Evolutionary conservation across 2,329 filamentous ascomycete genomes (phyloP).

Genomic region (Chaetomium olivaceum): DNA sequence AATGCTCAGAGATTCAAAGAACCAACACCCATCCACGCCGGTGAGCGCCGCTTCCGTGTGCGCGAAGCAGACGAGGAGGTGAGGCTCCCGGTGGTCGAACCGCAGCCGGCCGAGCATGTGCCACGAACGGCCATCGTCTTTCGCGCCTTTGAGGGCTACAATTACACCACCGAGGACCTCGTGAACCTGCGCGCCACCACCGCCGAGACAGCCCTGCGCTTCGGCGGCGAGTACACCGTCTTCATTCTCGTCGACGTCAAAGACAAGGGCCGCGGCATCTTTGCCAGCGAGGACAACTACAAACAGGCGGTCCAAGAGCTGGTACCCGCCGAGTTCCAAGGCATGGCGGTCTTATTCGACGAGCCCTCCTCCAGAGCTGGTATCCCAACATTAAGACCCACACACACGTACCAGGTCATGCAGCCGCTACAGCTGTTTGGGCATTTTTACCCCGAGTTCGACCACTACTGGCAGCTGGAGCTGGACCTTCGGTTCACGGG

Average conservation of each 20-base stretch:
- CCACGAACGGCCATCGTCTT: constrained; percentile 16
- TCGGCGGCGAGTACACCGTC: constrained; percentile 14
- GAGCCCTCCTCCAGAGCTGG: constrained; percentile 14
- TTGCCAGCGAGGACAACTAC: constrained; percentile 14
- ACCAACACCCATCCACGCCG: background rate
- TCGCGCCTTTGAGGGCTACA: constrained; percentile 13
- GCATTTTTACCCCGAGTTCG: constrained; percentile 12
- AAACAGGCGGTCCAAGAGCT: constrained; percentile 7
- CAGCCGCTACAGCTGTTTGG: constrained; percentile 16
- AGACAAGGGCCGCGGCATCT: constrained; percentile 8
- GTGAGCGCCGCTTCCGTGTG: constrained; percentile 7
- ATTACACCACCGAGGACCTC: constrained; percentile 7
- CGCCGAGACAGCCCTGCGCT: constrained; percentile 8
- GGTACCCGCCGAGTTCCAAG: constrained; percentile 5
- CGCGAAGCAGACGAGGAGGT: constrained; percentile 8
- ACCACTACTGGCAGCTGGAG: constrained; percentile 16
- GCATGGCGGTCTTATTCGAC: constrained; percentile 11
- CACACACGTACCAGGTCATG: constrained; percentile 17
- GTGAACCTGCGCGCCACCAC: constrained; percentile 12
- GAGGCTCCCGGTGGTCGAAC: background rate
- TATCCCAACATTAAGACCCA: constrained; percentile 10
- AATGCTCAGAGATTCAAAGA: constrained; percentile 11
- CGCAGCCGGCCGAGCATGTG: constrained; percentile 1
- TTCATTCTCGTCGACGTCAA: constrained; percentile 17
- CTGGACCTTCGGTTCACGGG: constrained; percentile 14